Base-by-base conservation (phyloP, 805 yeast species). In the Nadsonia fulvescens region DNA sequence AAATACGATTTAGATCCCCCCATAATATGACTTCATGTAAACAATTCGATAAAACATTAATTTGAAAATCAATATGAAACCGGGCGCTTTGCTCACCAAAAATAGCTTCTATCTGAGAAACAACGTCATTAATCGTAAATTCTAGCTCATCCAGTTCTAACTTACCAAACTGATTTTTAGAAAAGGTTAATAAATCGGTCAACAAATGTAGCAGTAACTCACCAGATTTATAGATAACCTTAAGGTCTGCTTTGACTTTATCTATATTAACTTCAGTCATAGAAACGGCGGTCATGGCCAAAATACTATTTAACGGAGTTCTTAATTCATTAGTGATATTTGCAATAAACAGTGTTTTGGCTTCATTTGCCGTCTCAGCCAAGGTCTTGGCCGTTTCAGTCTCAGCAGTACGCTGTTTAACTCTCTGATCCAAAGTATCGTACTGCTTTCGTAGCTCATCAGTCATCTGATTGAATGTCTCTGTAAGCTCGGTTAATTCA, bases 331-430 rank as follows among this genome's bases (percentile, higher is more conserved):
- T 94, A 0, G 93, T 78, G 10, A 81, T 82, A 38, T 83, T 78
- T 2, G 94, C 93, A 40, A 81, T 73, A 45, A 81, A 81, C 5
- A 79, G 82, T 5, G 96, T 83, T 44, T 89, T 89, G 3, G 96
- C 93, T 39, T 89, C 95, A 47, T 86, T 86, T 1, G 98, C 98
- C 15, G 75, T 69, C 51, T 86, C 95, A 0, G 94, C 95, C 44
- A 74, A 77, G 15, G 75, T 63, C 39, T 79, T 77, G 6, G 93
- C 89, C 2, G 72, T 73, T 49, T 82, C 94, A 28, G 83, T 57
- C 47, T 83, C 92, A 42, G 66, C 73, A 0, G 95, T 82, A 43
- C 95, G 62, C 20, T 72, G 71, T 29, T 66, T 60, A n/a, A 82
- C 95, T 33, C 93, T 61, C 37, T 78, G 92, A 51, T 82, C 95